phyloP scores from a whole-genome alignment of 441 rosid genomes.

The Populus hybrid region DNA sequence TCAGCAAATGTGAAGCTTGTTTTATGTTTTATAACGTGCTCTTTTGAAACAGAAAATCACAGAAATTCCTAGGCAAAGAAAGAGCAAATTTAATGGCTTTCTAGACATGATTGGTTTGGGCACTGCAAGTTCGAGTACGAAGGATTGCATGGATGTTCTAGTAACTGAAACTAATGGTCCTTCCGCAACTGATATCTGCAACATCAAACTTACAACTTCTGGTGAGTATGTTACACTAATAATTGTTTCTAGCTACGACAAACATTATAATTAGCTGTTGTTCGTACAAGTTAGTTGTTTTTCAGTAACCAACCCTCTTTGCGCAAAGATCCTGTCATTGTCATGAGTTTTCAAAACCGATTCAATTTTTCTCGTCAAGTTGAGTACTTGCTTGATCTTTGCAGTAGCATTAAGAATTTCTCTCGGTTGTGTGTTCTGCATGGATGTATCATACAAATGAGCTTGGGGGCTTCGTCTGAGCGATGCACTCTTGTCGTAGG shows the following conservation, averaged over 20 bases:
- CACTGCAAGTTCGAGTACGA: conserved; percentile 24
- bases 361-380: neutral
- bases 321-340: neutral
- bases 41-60: conserved; percentile 54
- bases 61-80: conserved; percentile 43
- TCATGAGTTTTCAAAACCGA: neutral
- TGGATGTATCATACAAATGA: neutral
- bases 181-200: conserved; percentile 46
- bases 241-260: neutral
- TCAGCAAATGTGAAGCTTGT: neutral
- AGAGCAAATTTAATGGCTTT: conserved; percentile 43
- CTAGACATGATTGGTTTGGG: conserved; percentile 56
- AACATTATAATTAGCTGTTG: neutral
- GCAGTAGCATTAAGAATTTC: neutral
- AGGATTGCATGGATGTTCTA: conserved; percentile 51
- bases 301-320: neutral
- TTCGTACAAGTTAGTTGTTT: neutral
- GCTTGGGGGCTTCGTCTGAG: neutral
- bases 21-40: conserved; percentile 13
- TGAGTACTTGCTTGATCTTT: neutral
- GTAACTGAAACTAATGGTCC: conserved; percentile 62
- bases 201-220: conserved; percentile 43
- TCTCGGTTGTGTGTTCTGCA: neutral
- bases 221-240: conserved; percentile 40
- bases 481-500: neutral